phyloP scores from a whole-genome alignment of 1,284 basidiomycete genomes.

The Leccinum fallax region DNA sequence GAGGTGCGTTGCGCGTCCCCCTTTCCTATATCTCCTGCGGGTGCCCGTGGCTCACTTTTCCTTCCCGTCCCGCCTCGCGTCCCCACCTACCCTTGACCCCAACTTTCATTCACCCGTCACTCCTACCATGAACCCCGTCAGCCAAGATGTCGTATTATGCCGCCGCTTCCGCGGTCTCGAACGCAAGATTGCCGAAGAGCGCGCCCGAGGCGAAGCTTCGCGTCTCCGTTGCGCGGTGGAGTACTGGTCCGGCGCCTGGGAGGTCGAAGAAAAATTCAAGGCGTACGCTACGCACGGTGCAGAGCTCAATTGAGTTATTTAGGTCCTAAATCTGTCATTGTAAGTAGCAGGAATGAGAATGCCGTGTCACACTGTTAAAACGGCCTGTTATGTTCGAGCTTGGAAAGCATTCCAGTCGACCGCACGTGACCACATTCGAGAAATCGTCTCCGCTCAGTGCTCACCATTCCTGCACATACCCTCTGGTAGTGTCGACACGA shows the following conservation, averaged over 20 bases:
- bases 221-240: conserved; percentile 74
- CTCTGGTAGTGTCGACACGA: too few relatives aligned
- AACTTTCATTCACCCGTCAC: neutral
- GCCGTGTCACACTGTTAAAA: neutral
- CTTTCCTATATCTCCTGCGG: neutral
- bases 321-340: neutral
- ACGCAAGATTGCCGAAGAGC: conserved; percentile 69
- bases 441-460: neutral
- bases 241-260: conserved; percentile 93
- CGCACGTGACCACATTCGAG: neutral
- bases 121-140: conserved; percentile 30
- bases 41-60: neutral
- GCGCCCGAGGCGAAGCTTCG: conserved; percentile 43
- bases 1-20: conserved; percentile 48
- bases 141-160: conserved; percentile 79
- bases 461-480: neutral
- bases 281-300: neutral
- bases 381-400: neutral
- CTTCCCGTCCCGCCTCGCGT: neutral
- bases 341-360: neutral
- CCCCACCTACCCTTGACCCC: neutral
- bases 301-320: neutral
- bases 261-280: conserved; percentile 46
- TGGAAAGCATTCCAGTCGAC: neutral
- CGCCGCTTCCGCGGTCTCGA: conserved; percentile 77